phyloP scores from a whole-genome alignment of 1,284 basidiomycete genomes.

The Wolfiporia cocos region DNA sequence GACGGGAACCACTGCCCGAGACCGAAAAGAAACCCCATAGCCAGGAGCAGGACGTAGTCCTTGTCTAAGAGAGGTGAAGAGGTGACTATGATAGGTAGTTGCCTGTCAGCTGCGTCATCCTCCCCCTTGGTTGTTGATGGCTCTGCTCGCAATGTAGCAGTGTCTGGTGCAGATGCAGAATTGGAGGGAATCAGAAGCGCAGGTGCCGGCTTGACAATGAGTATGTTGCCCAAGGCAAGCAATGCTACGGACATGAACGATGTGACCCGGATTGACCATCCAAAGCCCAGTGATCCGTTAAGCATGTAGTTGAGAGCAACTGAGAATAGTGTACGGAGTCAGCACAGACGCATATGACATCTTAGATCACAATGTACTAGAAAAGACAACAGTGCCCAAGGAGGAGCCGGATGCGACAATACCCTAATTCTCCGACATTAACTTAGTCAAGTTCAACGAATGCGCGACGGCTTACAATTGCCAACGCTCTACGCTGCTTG shows the following conservation, averaged over 20 bases:
- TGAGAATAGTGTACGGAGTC: background rate
- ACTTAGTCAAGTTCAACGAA: too few relatives aligned
- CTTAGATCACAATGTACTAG: constrained; percentile 13
- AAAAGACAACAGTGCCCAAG: constrained; percentile 20
- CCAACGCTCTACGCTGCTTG: constrained; percentile 8
- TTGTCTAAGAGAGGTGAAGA: background rate
- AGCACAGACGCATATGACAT: background rate
- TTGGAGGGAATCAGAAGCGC: too few relatives aligned
- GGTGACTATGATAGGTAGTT: too few relatives aligned
- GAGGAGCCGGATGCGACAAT: constrained; percentile 24
- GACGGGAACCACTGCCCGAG: constrained; percentile 22
- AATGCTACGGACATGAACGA: constrained; percentile 9
- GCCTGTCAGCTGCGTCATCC: background rate
- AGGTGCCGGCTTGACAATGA: constrained; percentile 4
- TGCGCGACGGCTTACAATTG: too few relatives aligned
- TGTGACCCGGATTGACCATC: constrained; percentile 17
- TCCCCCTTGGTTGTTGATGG: background rate
- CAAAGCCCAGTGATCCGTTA: constrained; percentile 15
- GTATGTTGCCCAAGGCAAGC: constrained; percentile 9
- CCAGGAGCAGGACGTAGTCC: constrained; percentile 15
- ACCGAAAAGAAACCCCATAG: constrained; percentile 16
- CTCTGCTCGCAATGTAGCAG: too few relatives aligned
- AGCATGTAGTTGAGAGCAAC: constrained; percentile 21
- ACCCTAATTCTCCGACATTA: too few relatives aligned
- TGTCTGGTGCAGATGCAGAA: background rate